phyloP scores from a whole-genome alignment of 2,329 filamentous ascomycete genomes.

The Stromatinia cepivora region DNA sequence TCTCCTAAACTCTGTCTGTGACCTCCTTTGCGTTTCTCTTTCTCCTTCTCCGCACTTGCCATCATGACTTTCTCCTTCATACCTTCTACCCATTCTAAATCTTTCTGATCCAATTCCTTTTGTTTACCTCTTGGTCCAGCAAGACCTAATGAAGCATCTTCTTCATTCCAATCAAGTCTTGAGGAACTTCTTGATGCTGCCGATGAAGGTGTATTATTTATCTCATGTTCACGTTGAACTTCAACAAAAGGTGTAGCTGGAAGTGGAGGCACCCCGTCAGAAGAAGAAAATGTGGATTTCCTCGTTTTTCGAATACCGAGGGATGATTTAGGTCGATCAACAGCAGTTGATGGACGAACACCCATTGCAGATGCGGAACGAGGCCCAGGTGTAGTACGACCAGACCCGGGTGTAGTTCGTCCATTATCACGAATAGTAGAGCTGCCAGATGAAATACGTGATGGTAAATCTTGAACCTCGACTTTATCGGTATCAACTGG shows the following conservation, averaged over 20 bases:
- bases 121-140: slow-evolving; percentile 68
- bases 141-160: slow-evolving; percentile 58
- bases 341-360: slow-evolving; percentile 31
- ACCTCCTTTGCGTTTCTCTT: slow-evolving; percentile 34
- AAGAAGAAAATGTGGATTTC: slow-evolving; percentile 24
- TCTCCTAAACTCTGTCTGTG: slow-evolving; percentile 57
- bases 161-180: slow-evolving; percentile 57
- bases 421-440: slow-evolving; percentile 28
- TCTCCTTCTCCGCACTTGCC: slow-evolving; percentile 60
- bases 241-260: slow-evolving; percentile 29
- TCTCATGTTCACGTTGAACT: slow-evolving; percentile 14
- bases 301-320: slow-evolving; percentile 37
- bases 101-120: slow-evolving; percentile 69
- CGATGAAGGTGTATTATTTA: slow-evolving; percentile 20
- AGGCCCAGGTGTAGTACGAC: slow-evolving; percentile 46
- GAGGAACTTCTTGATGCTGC: slow-evolving; percentile 41
- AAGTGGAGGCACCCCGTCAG: slow-evolving; percentile 27
- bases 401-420: slow-evolving; percentile 31
- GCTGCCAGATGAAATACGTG: slow-evolving; percentile 37
- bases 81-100: slow-evolving; percentile 77
- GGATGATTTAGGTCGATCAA: slow-evolving; percentile 36
- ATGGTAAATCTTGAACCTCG: slow-evolving; percentile 57
- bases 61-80: slow-evolving; percentile 78
- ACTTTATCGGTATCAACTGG: slow-evolving; percentile 53
- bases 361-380: slow-evolving; percentile 34